phyloP scores from a whole-genome alignment of 2,329 filamentous ascomycete genomes.

The Exutisphaerella laricina region DNA sequence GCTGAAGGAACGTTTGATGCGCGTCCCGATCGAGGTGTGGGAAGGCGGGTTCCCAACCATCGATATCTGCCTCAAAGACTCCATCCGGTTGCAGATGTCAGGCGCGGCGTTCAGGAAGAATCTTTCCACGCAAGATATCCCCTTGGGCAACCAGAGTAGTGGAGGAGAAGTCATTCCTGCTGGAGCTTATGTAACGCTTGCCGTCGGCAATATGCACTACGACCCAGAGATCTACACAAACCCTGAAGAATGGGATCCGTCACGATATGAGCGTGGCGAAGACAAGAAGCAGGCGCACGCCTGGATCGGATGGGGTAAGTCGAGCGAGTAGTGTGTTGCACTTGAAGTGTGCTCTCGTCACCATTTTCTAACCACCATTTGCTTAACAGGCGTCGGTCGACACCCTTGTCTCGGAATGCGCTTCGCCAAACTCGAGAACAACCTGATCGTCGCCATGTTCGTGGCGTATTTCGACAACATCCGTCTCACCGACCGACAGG shows the following conservation, averaged over 20 bases:
- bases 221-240: constrained; percentile 47
- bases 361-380: background rate
- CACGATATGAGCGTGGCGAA: constrained; percentile 46
- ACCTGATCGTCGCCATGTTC: constrained; percentile 47
- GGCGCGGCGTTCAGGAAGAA: constrained; percentile 52
- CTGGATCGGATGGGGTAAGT: constrained; percentile 35
- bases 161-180: constrained; percentile 49
- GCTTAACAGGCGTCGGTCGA: constrained; percentile 26
- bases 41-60: constrained; percentile 51
- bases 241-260: constrained; percentile 48
- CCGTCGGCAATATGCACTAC: constrained; percentile 46
- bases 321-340: background rate
- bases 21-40: constrained; percentile 50
- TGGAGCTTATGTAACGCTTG: constrained; percentile 44
- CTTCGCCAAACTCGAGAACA: constrained; percentile 52
- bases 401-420: constrained; percentile 42
- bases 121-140: constrained; percentile 41
- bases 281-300: constrained; percentile 39
- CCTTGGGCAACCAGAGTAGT: constrained; percentile 37
- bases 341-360: too few relatives aligned
- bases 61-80: constrained; percentile 50
- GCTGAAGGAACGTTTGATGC: constrained; percentile 37
- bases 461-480: constrained; percentile 49
- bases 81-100: constrained; percentile 47
- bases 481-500: constrained; percentile 39